Base-by-base conservation (phyloP, 73 alveolate genomes). In the Paraurostyla sp. region DNA sequence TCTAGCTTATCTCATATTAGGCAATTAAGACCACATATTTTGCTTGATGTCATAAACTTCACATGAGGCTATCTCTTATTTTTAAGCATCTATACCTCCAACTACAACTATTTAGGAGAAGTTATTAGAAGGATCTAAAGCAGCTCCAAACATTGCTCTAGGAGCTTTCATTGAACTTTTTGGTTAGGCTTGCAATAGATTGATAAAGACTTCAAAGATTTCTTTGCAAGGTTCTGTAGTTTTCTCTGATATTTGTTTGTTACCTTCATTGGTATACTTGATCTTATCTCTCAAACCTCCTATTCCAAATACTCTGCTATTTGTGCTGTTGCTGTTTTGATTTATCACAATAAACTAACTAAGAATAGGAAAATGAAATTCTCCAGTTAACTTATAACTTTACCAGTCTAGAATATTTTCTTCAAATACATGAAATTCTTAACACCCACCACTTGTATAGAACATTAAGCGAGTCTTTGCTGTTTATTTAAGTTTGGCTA, bases 111-210 rank as follows among this genome's bases (percentile, higher is more conserved):
- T 65, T 65, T 65, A 32, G 18, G 18, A n/a, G n/a, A n/a, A n/a
- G n/a, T n/a, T 38, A 22, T 32, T 1, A 38, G 32, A 38, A 7
- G 60, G 82, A 40, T 65, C 82, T 3, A 65, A n/a, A 1, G 60
- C 58, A 38, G 32, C 82, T 11, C 82, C 82, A 65, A 65, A 65
- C 82, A 65, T 65, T 1, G 82, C 82, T 38, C 82, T 65, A 3
- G 82, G 60, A 3, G 23, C 13, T 40, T 38, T 65, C 82, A 65
- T 65, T 30, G 35, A 38, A 6, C 13, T 6, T 35, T 40, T 33
- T 33, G 82, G 82, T 40, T 38, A 2, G 25, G 25, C 82, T 38
- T 40, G 35, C 16, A 65, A 40, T 6, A 65, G 58, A 65, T 33
- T 65, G 16, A 65, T 40, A 22, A 65, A 65, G 16, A 65, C 58